Evolutionary conservation across 2,329 filamentous ascomycete species (phyloP), one percentile per base, ranked within the genome.

Genomic region (Calonectria pseudoturangicola): DNA sequence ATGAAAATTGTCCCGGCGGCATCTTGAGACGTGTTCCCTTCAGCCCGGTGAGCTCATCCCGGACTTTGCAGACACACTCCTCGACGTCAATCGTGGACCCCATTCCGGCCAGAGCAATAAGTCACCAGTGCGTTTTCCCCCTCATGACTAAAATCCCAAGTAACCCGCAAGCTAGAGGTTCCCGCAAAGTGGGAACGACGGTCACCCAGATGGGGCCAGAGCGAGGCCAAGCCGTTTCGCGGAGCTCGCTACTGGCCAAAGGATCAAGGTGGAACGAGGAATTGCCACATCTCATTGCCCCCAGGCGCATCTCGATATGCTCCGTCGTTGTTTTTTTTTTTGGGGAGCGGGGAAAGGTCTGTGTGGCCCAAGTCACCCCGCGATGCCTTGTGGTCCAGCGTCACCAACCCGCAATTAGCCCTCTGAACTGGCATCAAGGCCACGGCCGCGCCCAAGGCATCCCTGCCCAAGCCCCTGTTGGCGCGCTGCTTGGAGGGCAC

Each of bases 321-420:
- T 58, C 58, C 69, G 67, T 66, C 54, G 73, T 67, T 60, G 71
- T 73, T 54, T 69, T 72, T 21, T 21, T 21, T 21, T 74, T 75
- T 68, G 21, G 75, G 75, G 75, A 72, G 63, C 66, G 73, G 43
- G 67, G 63, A 68, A 60, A 56, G 76, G 72, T 75, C 73, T 72
- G 76, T 78, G 72, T 73, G 74, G 77, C 75, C 70, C 76, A 74
- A 66, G 75, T 70, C 66, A 73, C 77, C 77, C 76, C 77, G 72
- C 76, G 76, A 73, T 75, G 74, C 36, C 63, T 56, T 62, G 51
- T 58, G 50, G 58, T 58, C 66, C 43, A 70, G 69, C 68, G 63
- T 71, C 63, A 62, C 68, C 64, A 74, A 68, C 58, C 74, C 63
- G 72, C 75, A 71, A 75, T 79, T 79, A 72, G 78, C 75, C 70